phyloP scores from a whole-genome alignment of 75 land plant species.

The Cryptomeria japonica region DNA sequence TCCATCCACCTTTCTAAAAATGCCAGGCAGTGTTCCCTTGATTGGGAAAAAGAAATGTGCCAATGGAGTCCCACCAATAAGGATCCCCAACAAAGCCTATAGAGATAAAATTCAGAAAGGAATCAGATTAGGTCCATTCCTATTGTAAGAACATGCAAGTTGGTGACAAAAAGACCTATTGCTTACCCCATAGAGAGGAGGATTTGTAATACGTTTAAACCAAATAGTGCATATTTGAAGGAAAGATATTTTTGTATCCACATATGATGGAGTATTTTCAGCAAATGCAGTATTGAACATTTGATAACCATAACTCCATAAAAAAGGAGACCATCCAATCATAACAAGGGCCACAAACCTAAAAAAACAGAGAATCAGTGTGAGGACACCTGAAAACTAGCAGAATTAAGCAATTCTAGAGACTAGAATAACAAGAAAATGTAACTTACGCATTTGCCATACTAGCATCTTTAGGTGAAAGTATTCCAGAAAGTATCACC shows the following conservation, averaged over 20 bases:
- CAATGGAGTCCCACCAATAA: conserved; percentile 34
- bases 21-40: conserved; percentile 9
- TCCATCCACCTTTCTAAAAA: conserved; percentile 4
- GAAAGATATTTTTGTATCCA: conserved; percentile 3
- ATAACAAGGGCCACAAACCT: conserved; percentile 29
- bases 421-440: background rate
- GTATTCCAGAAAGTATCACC: conserved; percentile 27
- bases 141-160: background rate
- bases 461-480: conserved; percentile 24
- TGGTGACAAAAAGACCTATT: background rate
- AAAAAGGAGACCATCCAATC: conserved; percentile 33
- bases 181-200: conserved; percentile 32
- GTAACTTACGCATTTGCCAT: conserved; percentile 22
- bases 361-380: background rate
- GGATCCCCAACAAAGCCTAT: conserved; percentile 32
- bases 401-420: background rate
- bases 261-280: background rate
- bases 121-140: background rate
- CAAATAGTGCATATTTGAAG: conserved; percentile 8
- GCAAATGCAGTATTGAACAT: conserved; percentile 17
- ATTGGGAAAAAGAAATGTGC: conserved; percentile 25
- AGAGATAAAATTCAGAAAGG: background rate
- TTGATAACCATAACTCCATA: conserved; percentile 28
- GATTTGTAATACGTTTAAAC: conserved; percentile 23
- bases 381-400: background rate